A percentile compares a stretch with the other conserved stretches of the same genome.
phyloP scores from a whole-genome alignment of 1,284 basidiomycete genomes.

The Mycena sp. region DNA sequence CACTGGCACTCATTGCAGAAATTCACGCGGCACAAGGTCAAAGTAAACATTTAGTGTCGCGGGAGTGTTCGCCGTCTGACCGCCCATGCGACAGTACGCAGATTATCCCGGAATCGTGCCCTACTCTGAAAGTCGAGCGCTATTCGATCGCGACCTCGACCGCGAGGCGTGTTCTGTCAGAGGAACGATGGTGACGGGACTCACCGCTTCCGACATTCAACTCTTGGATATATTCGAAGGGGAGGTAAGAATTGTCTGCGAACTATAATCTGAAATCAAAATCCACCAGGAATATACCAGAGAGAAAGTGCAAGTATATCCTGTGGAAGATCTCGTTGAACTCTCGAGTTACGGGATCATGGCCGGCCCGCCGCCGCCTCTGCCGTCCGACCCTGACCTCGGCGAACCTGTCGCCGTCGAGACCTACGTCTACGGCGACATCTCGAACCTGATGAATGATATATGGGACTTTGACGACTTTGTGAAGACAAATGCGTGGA shows the following conservation, averaged over 20 bases:
- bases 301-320: conserved; percentile 61
- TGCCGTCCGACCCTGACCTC: conserved; percentile 40
- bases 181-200: conserved; percentile 76
- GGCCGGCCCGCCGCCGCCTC: conserved; percentile 7
- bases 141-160: conserved; percentile 56
- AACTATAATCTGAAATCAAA: background rate
- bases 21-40: conserved; percentile 40
- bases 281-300: conserved; percentile 74
- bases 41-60: too few relatives aligned
- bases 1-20: conserved; percentile 15
- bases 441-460: conserved; percentile 58
- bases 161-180: conserved; percentile 66
- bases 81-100: conserved; percentile 49
- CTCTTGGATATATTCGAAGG: conserved; percentile 84
- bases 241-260: conserved; percentile 51
- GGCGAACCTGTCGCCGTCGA: conserved; percentile 55
- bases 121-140: conserved; percentile 52
- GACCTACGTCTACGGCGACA: conserved; percentile 76
- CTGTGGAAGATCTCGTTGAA: conserved; percentile 54
- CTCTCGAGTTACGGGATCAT: conserved; percentile 39
- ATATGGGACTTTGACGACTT: conserved; percentile 86
- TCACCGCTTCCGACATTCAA: conserved; percentile 65
- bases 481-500: conserved; percentile 71
- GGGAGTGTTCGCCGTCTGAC: background rate
- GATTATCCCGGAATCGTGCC: conserved; percentile 87